These are phyloP conservation scores for Pleoardoris graminearum DNA, from an alignment of 2,329 filamentous ascomycete genomes.

Conservation along the genomic window DNA sequence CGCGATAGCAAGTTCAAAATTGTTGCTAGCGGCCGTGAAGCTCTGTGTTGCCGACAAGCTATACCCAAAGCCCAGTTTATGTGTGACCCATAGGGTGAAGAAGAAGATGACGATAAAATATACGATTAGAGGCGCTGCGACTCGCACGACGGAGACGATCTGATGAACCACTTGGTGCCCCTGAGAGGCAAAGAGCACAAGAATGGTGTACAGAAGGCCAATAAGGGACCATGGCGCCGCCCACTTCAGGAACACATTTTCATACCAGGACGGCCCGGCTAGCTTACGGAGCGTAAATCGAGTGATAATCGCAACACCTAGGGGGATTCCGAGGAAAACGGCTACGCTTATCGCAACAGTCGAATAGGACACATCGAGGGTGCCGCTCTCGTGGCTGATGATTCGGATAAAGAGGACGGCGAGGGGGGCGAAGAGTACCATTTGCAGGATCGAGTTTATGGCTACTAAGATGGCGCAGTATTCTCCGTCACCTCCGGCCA, in stretches of 20 bases:
- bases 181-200: slow-evolving; percentile 79
- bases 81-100: slow-evolving; percentile 61
- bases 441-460: slow-evolving; percentile 47
- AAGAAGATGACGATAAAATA: slow-evolving; percentile 77
- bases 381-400: slow-evolving; percentile 56
- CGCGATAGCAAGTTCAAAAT: too few relatives aligned
- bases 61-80: slow-evolving; percentile 69
- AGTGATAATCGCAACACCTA: slow-evolving; percentile 73
- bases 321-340: slow-evolving; percentile 74
- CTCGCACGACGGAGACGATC: slow-evolving; percentile 75
- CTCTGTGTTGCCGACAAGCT: slow-evolving; percentile 70
- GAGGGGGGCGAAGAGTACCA: slow-evolving; percentile 44
- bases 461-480: slow-evolving; percentile 69
- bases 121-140: slow-evolving; percentile 74
- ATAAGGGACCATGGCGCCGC: slow-evolving; percentile 73
- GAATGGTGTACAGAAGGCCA: slow-evolving; percentile 78
- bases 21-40: slow-evolving; percentile 82
- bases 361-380: slow-evolving; percentile 57
- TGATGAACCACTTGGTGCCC: slow-evolving; percentile 75
- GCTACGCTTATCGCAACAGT: slow-evolving; percentile 73
- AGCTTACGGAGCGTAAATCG: slow-evolving; percentile 62
- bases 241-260: slow-evolving; percentile 62
- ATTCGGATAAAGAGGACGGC: slow-evolving; percentile 59
- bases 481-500: slow-evolving; percentile 72
- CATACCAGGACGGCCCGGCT: slow-evolving; percentile 19